Percentiles rank a stretch among this genome's conserved stretches.
These are phyloP conservation scores for Plantago coronopus DNA, from an alignment of 305 asterid species.

Conservation along the genomic window DNA sequence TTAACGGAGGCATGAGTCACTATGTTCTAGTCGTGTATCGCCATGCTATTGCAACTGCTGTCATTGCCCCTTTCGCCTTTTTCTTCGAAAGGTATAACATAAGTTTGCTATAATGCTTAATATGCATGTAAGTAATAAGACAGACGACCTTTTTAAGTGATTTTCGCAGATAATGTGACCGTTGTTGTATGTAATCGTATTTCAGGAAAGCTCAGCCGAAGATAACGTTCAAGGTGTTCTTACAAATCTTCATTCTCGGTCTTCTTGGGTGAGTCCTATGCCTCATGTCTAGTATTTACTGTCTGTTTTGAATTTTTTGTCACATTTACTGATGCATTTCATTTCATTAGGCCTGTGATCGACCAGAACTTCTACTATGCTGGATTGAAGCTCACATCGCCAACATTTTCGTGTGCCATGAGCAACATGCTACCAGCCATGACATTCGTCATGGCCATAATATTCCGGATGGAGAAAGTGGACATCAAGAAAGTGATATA, in stretches of 20 bases:
- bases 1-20: conserved; percentile 57
- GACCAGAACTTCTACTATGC: conserved; percentile 89
- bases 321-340: background rate
- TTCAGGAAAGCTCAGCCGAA: conserved; percentile 78
- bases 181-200: background rate
- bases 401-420: conserved; percentile 88
- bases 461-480: conserved; percentile 88
- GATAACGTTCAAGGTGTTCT: conserved; percentile 69
- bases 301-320: background rate
- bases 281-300: no score
- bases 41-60: conserved; percentile 53
- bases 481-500: conserved; percentile 58
- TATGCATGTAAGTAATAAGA: no score
- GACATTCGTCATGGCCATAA: conserved; percentile 78
- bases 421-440: conserved; percentile 88
- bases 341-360: conserved; percentile 62
- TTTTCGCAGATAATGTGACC: background rate
- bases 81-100: conserved; percentile 41
- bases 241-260: conserved; percentile 75
- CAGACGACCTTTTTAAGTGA: background rate
- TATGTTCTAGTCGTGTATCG: conserved; percentile 54
- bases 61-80: conserved; percentile 50
- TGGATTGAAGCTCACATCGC: conserved; percentile 70
- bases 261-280: conserved; percentile 62
- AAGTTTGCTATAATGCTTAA: no score